Base-by-base conservation (phyloP, 2,329 filamentous ascomycete species). In the Pseudogymnoascus sp. region DNA sequence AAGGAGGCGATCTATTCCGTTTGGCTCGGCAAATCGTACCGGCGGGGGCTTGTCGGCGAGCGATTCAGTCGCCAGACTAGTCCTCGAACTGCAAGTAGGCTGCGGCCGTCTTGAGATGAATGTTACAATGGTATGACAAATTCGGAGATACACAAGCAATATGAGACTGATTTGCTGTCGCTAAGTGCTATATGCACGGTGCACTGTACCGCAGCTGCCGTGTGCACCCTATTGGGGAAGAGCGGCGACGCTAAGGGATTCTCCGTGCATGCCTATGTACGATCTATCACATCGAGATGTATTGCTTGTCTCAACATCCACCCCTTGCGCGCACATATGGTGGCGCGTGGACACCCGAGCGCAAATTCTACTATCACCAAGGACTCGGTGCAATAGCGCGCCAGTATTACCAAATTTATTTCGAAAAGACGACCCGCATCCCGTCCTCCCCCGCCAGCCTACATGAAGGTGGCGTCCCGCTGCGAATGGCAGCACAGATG, bases 211-310 rank as follows among this genome's bases (percentile, higher is more conserved):
- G 5, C n/a, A 14, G 2, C 47, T 54, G 47, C 47, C 47, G 47
- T 54, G 25, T 54, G 25, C 47, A 18, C 47, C 47, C 28, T 12
- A 33, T 54, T 54, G 12, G 47, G 39, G 28, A 54, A 33, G 28
- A 33, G 28, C 47, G n/a, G 2, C 47, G 47, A 33, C 47, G 47
- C 47, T 54, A 54, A 4, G 43, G 47, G 47, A 54, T 54, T 54
- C 9, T 54, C 47, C 47, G 47, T 54, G 9, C 47, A 54, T 54
- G 3, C 30, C 30, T 33, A 33, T 33, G 30, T 33, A 54, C 47
- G 47, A 54, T 54, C 47, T 54, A 54, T 54, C 47, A 54, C 47
- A 54, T 54, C 47, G 47, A 54, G 47, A 33, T 54, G 28, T 54
- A 54, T 54, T 54, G 47, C 47, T 54, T 33, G 47, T 50, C 47